Percentiles rank a stretch among this genome's conserved stretches.
Conservation (phyloP, 495 filamentous ascomycete genomes). For the Patellaria atrata region DNA sequence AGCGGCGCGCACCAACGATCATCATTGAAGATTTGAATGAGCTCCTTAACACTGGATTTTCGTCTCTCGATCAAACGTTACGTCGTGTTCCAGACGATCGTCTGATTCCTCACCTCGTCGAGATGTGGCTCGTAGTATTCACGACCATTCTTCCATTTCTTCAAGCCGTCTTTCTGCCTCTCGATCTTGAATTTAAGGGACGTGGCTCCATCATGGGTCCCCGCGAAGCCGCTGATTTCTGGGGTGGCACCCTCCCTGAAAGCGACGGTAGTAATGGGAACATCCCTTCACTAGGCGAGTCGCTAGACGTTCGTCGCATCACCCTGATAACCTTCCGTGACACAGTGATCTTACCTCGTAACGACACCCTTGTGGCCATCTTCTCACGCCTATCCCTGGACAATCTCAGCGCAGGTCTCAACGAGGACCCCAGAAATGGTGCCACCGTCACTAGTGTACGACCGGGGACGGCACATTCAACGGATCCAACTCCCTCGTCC, state of each 20-base stretch:
- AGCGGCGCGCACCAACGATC: conserved; percentile 22
- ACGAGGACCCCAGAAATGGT: conserved; percentile 4
- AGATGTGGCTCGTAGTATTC: conserved; percentile 87
- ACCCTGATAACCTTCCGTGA: conserved; percentile 86
- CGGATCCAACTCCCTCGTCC: conserved; percentile 40
- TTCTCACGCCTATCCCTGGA: conserved; percentile 87
- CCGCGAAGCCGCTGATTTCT: conserved; percentile 74
- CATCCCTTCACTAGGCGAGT: conserved; percentile 34
- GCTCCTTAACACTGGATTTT: conserved; percentile 54
- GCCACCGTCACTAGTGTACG: conserved; percentile 25
- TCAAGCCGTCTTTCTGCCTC: conserved; percentile 86
- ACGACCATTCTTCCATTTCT: conserved; percentile 83
- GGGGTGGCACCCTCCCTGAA: conserved; percentile 44
- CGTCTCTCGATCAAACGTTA: conserved; percentile 69
- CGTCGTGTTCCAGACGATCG: conserved; percentile 64
- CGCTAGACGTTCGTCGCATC: conserved; percentile 74
- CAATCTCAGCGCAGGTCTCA: conserved; percentile 46
- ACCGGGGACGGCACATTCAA: conserved; percentile 54
- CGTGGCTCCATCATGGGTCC: conserved; percentile 58
- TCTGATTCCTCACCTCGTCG: conserved; percentile 71
- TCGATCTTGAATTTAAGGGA: conserved; percentile 90
- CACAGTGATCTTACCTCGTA: conserved; percentile 68
- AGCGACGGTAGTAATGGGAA: conserved; percentile 19
- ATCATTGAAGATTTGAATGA: conserved; percentile 22
- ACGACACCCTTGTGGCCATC: conserved; percentile 71